Evolutionary conservation across 2,329 filamentous ascomycete genomes (phyloP), one percentile per base, ranked within the genome.

Genomic region (Colletotrichum scovillei): DNA sequence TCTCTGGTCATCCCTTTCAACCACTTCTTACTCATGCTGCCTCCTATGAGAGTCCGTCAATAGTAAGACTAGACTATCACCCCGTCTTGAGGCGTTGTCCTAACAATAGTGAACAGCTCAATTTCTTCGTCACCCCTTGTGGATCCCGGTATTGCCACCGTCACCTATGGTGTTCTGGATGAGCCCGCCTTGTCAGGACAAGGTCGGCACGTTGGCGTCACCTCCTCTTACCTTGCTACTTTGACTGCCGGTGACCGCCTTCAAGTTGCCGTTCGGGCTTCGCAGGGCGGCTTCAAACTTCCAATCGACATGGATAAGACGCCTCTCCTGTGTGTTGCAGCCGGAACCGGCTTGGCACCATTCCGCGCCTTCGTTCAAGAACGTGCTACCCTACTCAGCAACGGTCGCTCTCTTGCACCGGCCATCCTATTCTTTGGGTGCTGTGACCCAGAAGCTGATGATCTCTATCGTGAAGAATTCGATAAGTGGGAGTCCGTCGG

Each of bases 331-430:
- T 82, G 93, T 95, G 78, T 96, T 94, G 49, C 94, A 95, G 63
- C 97, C 96, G 97, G 97, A 76, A 99, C 97, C 0, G 97, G 97
- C 81, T 92, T 99, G 22, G 97, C 97, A 1, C 97, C 97, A 19
- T 99, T 99, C 94, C 95, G 97, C 76, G 97, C 97, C 70, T 99
- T 99, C 81, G 93, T 98, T 58, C 97, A 99, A 86, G 97, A 99
- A 86, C 95, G 97, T 69, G 97, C 97, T 57, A 95, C 83, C 19
- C 84, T 88, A 81, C 79, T 86, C 12, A 80, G 79, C 5, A 84
- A 84, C 0, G 90, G 90, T 1, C 28, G 73, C 4, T 32, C 26
- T 14, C 72, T 75, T 2, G 74, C 74, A 11, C 74, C 80, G 0
- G 87, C 88, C 0, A 69, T 89, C 5, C 82, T 91, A 3, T 90